Percentiles rank a stretch among this genome's conserved stretches.
phyloP scores from a whole-genome alignment of 768 basidiomycete species.

The Pisolithus marmoratus region DNA sequence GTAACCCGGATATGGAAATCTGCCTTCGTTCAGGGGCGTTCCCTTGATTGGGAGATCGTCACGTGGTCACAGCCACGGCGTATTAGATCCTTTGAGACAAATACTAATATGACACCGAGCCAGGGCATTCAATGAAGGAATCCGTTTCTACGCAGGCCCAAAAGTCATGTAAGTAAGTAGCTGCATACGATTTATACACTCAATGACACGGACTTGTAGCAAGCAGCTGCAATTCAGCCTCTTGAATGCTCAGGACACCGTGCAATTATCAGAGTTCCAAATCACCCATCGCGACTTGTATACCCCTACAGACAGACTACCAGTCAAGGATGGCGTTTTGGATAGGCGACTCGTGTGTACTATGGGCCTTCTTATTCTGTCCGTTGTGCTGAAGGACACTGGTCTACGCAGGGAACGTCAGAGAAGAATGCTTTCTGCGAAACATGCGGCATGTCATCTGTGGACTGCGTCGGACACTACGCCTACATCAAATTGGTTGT shows the following conservation, averaged over 20 bases:
- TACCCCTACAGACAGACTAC: constrained; percentile 73
- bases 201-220: constrained; percentile 36
- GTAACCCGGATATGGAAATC: no score
- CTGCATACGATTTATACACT: neutral
- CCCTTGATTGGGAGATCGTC: no score
- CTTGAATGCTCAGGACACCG: constrained; percentile 90
- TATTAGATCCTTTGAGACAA: no score
- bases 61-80: no score
- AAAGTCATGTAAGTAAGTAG: constrained; percentile 65
- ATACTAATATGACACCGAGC: neutral
- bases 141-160: constrained; percentile 72
- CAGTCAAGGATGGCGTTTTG: constrained; percentile 87
- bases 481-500: constrained; percentile 97
- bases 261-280: constrained; percentile 94
- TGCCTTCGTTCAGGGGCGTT: no score
- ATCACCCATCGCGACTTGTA: constrained; percentile 92
- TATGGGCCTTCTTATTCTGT: neutral
- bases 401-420: constrained; percentile 70
- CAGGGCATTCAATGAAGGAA: constrained; percentile 58
- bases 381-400: neutral
- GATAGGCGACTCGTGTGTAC: constrained; percentile 79
- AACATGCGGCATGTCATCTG: constrained; percentile 87
- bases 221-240: constrained; percentile 96
- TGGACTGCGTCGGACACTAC: constrained; percentile 97
- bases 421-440: constrained; percentile 91